A percentile compares a stretch with the other conserved stretches of the same genome.
phyloP scores from a whole-genome alignment of 768 basidiomycete genomes.

The Phlegmacium glaucopus region DNA sequence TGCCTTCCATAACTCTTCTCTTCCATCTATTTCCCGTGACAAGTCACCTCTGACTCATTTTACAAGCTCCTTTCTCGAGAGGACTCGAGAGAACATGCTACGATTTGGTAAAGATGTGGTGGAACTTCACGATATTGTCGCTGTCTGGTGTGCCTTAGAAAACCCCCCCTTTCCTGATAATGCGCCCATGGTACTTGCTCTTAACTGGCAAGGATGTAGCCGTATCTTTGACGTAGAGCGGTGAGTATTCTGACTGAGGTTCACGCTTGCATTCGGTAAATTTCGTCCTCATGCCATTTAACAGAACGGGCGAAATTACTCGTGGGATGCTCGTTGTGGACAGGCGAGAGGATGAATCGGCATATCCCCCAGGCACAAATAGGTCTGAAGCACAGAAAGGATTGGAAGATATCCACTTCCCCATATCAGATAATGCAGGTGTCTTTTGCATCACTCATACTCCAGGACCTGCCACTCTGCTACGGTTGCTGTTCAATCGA shows the following conservation, averaged over 20 bases:
- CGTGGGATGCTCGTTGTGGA: conserved; percentile 89
- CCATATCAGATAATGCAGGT: conserved; percentile 16
- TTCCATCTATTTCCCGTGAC: conserved; percentile 41
- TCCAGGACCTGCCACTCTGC: conserved; percentile 55
- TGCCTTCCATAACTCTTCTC: conserved; percentile 44
- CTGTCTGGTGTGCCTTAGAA: conserved; percentile 83
- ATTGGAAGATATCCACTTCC: conserved; percentile 5
- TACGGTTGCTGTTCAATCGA: conserved; percentile 46
- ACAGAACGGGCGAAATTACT: conserved; percentile 72
- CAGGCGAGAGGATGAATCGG: conserved; percentile 61
- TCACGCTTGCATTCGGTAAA: not conserved
- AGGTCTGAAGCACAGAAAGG: conserved; percentile 54
- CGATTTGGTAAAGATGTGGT: conserved; percentile 78
- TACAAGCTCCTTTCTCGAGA: conserved; percentile 75
- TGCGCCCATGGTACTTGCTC: conserved; percentile 23
- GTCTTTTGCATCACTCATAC: conserved; percentile 53
- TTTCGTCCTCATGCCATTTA: conserved; percentile 1
- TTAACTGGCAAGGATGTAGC: conserved; percentile 54
- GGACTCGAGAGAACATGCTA: conserved; percentile 74
- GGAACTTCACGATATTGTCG: conserved; percentile 89
- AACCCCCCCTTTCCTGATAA: conserved; percentile 49
- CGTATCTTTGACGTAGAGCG: conserved; percentile 70
- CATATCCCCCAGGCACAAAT: conserved; percentile 62
- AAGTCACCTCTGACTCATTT: conserved; percentile 72
- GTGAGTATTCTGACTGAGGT: conserved; percentile 30